A percentile compares a stretch with the other conserved stretches of the same genome.
These are phyloP conservation scores for Blastomyces parvus DNA, from an alignment of 2,329 filamentous ascomycete genomes.

Conservation along the genomic window DNA sequence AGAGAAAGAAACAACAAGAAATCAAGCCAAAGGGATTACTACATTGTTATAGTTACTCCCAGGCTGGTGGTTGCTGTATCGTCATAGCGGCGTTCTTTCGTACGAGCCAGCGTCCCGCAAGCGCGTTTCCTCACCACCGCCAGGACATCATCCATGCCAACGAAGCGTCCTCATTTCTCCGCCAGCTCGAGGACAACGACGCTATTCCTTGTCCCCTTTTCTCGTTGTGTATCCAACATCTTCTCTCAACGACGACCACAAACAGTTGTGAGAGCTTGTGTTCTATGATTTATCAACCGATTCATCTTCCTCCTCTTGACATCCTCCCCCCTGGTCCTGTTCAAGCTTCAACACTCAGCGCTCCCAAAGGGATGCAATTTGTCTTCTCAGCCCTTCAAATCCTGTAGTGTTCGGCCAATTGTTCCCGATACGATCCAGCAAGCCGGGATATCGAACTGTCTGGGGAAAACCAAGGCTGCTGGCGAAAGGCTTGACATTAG, in stretches of 20 bases:
- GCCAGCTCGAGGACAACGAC: background rate
- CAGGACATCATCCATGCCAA: background rate
- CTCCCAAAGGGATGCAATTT: background rate
- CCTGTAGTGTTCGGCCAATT: background rate
- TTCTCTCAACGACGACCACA: background rate
- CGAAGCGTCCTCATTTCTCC: background rate
- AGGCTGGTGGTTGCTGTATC: too few species aligned
- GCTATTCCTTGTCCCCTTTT: background rate
- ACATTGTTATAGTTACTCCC: too few species aligned
- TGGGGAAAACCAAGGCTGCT: background rate
- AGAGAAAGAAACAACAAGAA: background rate
- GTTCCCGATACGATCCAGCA: background rate
- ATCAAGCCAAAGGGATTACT: too few species aligned
- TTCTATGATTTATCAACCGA: background rate
- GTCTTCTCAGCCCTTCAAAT: background rate
- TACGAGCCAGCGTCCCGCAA: background rate
- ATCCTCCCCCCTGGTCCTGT: too few species aligned
- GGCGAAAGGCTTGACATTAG: background rate
- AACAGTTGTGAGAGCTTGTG: background rate
- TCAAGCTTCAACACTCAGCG: too few species aligned
- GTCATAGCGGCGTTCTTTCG: background rate
- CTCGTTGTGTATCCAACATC: background rate
- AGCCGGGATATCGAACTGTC: background rate
- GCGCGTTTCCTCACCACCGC: background rate
- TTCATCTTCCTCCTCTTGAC: background rate